These are phyloP conservation scores for Microbotryum saponariae DNA, from an alignment of 1,284 basidiomycete genomes.

Conservation along the genomic window DNA sequence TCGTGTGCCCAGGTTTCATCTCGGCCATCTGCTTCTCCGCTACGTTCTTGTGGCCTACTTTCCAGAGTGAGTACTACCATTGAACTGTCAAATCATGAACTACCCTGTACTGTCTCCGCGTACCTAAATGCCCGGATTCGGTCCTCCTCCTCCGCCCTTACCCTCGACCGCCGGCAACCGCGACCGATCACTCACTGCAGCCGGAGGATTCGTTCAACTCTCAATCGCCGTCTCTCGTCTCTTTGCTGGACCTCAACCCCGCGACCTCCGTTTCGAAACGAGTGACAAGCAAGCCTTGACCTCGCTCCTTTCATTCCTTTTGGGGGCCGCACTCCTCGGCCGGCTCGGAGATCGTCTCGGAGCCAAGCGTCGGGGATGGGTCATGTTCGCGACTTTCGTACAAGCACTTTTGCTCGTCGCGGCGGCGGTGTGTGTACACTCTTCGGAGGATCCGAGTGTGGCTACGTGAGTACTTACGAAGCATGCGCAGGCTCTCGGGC, in stretches of 20 bases:
- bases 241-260: conserved; percentile 52
- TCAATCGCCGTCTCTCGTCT: conserved; percentile 56
- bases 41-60: conserved; percentile 76
- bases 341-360: conserved; percentile 52
- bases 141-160: background rate
- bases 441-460: conserved; percentile 48
- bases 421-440: conserved; percentile 59
- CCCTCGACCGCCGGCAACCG: background rate
- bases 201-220: conserved; percentile 49
- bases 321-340: conserved; percentile 42
- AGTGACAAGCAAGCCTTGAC: conserved; percentile 72
- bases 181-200: background rate
- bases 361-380: conserved; percentile 62
- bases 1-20: conserved; percentile 9
- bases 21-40: conserved; percentile 60
- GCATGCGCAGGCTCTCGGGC: conserved; percentile 51
- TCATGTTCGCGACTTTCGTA: conserved; percentile 59
- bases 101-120: too few relatives aligned
- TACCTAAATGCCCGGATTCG: too few relatives aligned
- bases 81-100: background rate
- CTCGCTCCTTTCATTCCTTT: conserved; percentile 61
- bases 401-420: conserved; percentile 68
- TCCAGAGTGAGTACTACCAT: conserved; percentile 51
- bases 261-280: conserved; percentile 55
- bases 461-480: conserved; percentile 55